A percentile compares a stretch with the other conserved stretches of the same genome.
phyloP scores from a whole-genome alignment of 164 flowering plant genomes.

The Piper longum region DNA sequence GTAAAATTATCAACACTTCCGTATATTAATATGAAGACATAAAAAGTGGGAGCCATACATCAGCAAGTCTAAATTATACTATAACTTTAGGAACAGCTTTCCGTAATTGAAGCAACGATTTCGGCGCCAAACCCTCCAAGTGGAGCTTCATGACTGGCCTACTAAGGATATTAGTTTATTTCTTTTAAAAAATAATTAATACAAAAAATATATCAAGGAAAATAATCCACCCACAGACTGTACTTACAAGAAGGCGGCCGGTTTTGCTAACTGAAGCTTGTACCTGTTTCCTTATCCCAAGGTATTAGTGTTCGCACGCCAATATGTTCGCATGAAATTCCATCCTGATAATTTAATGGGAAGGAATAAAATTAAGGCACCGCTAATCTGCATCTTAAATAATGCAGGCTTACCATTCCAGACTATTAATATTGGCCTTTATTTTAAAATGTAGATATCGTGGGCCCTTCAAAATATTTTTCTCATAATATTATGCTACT shows the following conservation, averaged over 20 bases:
- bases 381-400: background rate
- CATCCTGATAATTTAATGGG: constrained; percentile 41
- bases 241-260: constrained; percentile 84
- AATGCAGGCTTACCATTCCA: background rate
- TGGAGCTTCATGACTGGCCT: constrained; percentile 99
- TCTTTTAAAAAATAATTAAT: background rate
- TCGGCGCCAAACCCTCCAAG: constrained; percentile 98
- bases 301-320: constrained; percentile 78
- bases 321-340: constrained; percentile 89
- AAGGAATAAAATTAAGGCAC: background rate
- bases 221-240: too few relatives aligned
- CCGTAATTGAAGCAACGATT: constrained; percentile 77
- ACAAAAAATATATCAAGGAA: background rate
- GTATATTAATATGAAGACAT: too few relatives aligned
- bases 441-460: background rate
- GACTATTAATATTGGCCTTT: too few relatives aligned
- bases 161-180: background rate
- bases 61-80: too few relatives aligned
- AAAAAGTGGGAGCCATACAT: too few relatives aligned
- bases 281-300: constrained; percentile 95
- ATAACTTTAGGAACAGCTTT: constrained; percentile 94
- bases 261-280: constrained; percentile 90
- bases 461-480: background rate
- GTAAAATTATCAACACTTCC: too few relatives aligned
- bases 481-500: too few relatives aligned